These are phyloP conservation scores for Besnoitia besnoiti DNA, from an alignment of 169 alveolate species.

Conservation along the genomic window DNA sequence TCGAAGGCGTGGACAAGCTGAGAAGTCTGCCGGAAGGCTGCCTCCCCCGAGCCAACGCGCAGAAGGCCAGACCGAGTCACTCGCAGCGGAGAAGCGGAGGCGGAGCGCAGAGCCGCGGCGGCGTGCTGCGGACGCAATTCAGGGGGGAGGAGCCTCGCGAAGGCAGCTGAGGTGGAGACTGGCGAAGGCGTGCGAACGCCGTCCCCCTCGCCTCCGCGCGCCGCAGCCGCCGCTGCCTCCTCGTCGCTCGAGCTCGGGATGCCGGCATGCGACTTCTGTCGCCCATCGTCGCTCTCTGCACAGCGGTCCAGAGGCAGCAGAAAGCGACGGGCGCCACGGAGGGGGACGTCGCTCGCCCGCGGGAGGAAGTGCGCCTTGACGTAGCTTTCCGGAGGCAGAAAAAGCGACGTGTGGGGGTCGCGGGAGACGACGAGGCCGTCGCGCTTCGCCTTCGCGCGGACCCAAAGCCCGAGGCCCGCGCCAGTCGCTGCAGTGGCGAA, in stretches of 20 bases:
- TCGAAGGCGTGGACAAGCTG: not conserved
- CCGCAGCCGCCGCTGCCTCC: not conserved
- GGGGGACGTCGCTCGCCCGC: not conserved
- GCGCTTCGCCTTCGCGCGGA: not conserved
- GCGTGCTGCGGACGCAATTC: not conserved
- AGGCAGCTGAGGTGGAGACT: not conserved
- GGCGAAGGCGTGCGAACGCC: too few relatives aligned
- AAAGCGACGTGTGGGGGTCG: not conserved
- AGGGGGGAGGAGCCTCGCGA: not conserved
- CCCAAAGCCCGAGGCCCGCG: not conserved
- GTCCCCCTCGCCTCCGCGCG: not conserved
- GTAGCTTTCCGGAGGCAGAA: not conserved
- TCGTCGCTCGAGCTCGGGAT: too few relatives aligned
- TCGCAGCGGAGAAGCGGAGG: too few relatives aligned
- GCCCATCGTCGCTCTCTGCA: not conserved
- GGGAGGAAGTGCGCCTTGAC: not conserved
- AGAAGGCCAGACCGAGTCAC: not conserved
- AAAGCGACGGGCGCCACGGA: not conserved
- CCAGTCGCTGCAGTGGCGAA: not conserved
- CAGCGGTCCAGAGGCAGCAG: not conserved
- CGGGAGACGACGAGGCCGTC: slow-evolving; percentile 22
- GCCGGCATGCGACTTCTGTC: not conserved
- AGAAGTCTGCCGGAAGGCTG: not conserved
- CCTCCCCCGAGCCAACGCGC: not conserved
- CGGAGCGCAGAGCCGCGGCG: not conserved